phyloP scores from a whole-genome alignment of 1,284 basidiomycete species.

The Ustilago vetiveriae region DNA sequence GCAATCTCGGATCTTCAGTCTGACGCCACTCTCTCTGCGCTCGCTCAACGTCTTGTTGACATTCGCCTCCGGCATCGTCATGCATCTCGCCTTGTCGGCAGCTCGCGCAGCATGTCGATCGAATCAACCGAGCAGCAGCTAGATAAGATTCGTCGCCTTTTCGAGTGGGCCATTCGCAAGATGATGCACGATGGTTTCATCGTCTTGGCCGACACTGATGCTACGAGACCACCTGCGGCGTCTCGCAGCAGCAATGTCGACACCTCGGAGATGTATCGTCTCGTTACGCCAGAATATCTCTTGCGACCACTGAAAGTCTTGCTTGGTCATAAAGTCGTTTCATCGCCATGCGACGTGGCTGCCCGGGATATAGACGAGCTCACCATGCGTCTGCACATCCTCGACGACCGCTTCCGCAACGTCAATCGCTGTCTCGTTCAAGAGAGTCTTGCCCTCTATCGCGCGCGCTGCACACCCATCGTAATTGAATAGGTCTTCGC shows the following conservation, averaged over 20 bases:
- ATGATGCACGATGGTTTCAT: constrained; percentile 52
- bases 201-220: constrained; percentile 10
- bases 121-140: constrained; percentile 13
- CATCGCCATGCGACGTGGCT: background rate
- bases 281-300: constrained; percentile 37
- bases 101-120: background rate
- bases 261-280: constrained; percentile 16
- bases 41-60: constrained; percentile 29
- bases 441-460: constrained; percentile 27
- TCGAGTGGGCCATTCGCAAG: constrained; percentile 39
- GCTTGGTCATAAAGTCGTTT: constrained; percentile 2
- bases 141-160: constrained; percentile 31
- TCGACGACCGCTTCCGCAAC: constrained; percentile 41
- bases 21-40: constrained; percentile 5
- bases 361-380: constrained; percentile 12
- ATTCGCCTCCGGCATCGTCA: constrained; percentile 23
- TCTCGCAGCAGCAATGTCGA: background rate
- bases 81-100: constrained; percentile 4
- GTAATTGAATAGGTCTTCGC: constrained; percentile 18
- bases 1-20: constrained; percentile 9
- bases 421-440: constrained; percentile 25
- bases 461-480: constrained; percentile 11
- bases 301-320: constrained; percentile 10
- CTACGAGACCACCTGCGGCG: background rate
- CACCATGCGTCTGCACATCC: constrained; percentile 20